phyloP scores from a whole-genome alignment of 1,284 basidiomycete species.

The Cryptococcus sp. region DNA sequence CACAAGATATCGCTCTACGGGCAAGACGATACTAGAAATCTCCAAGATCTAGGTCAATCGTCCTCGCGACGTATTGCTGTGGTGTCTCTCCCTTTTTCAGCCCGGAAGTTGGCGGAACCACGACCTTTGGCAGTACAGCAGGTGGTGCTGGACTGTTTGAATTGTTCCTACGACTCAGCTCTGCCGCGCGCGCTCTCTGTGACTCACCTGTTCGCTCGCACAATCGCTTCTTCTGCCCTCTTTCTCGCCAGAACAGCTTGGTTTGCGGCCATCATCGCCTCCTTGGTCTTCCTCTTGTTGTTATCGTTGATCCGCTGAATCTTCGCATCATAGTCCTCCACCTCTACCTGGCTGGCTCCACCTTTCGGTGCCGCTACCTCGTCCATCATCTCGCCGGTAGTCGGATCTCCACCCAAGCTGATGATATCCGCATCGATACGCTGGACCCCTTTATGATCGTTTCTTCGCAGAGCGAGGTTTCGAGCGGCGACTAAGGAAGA shows the following conservation, averaged over 20 bases:
- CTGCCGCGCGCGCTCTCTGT: background rate
- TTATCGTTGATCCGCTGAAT: constrained; percentile 79
- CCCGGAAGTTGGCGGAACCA: constrained; percentile 12
- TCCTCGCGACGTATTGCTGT: constrained; percentile 44
- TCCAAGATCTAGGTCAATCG: constrained; percentile 47
- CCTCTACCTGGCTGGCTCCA: constrained; percentile 14
- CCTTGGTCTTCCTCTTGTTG: constrained; percentile 73
- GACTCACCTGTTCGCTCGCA: constrained; percentile 30
- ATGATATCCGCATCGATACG: constrained; percentile 60
- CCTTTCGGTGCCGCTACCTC: background rate
- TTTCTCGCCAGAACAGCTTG: constrained; percentile 61
- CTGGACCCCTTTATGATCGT: constrained; percentile 58
- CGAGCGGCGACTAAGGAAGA: constrained; percentile 52
- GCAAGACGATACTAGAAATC: constrained; percentile 46
- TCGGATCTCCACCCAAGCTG: constrained; percentile 49
- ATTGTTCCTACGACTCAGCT: constrained; percentile 1
- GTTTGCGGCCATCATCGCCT: constrained; percentile 71
- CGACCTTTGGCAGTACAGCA: constrained; percentile 8
- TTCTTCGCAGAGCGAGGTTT: constrained; percentile 63
- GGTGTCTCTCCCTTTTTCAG: constrained; percentile 41
- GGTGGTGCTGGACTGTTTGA: constrained; percentile 8
- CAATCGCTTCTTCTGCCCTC: constrained; percentile 48
- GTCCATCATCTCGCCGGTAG: constrained; percentile 25
- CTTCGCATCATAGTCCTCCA: constrained; percentile 51
- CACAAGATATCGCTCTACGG: no score